Evolutionary conservation across 1,284 basidiomycete genomes (phyloP), one percentile per base, ranked within the genome.

Genomic region (Malassezia equina): DNA sequence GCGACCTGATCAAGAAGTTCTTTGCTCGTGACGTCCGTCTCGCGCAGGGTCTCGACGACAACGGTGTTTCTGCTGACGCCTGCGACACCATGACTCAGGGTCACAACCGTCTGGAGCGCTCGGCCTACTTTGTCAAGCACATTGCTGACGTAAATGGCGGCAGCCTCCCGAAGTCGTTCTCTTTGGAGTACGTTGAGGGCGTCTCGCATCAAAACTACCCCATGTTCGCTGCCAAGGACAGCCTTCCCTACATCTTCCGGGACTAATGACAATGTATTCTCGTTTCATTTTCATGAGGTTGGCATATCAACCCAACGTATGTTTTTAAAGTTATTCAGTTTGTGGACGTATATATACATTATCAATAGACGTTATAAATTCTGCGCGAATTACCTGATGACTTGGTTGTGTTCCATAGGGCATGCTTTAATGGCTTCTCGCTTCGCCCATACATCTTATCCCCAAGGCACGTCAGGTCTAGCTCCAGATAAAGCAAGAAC

Each of bases 171-270:
- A 17, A 51, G 19, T 19, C 69, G 70, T 50, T 65, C 64, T 34
- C 58, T 58, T 19, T 59, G 60, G 40, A 66, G 41, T 66, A 64
- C 43, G 61, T 71, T 36, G 61, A 66, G 21, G 61, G 63, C 34
- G 61, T 64, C 11, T 64, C 64, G 17, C 71, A 73, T 49, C 58
- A 60, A 44, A 69, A 72, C 51, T 72, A 70, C 45, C 47, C 67
- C 27, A 71, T 69, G 67, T 33, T 71, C 28, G 55, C 55, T 5
- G 59, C 57, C 50, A 63, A 65, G 46, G 55, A 51, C 40, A 58
- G 58, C 46, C 49, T 71, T 23, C 54, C 61, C 15, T 47, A 55
- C 19, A 34, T 71, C 32, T 71, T 71, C 27, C 43, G 13, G 13
- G 40, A 42, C 23, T 42, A 42, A 27, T n/a, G n/a, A n/a, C n/a